Base-by-base conservation (phyloP, 129 eudicot genomes). In the Ambrosia artemisiifolia region DNA sequence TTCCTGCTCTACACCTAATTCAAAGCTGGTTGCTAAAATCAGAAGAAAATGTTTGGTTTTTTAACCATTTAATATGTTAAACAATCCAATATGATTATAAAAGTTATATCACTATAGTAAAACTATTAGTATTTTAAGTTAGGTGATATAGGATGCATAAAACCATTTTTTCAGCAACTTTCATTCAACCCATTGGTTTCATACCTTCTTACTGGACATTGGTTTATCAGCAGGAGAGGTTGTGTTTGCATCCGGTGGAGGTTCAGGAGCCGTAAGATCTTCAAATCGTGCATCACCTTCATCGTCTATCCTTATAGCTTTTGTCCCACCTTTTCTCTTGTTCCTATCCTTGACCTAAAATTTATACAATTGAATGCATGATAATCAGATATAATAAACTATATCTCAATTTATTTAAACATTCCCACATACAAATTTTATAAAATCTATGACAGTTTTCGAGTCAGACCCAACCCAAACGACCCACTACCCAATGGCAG, bases 201-300 rank as follows among this genome's bases (percentile, higher is more conserved):
- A n/a, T 81, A 92, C 97, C 96, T 88, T 92, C 61, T 85, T 88
- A 77, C 79, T 84, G 56, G 95, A 71, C 30, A 72, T 75, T 9
- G 86, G 73, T 76, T 86, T 94, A 44, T 88, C 99, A 16, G 76
- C 83, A 34, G 79, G 79, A 44, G 89, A 61, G 70, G 82, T 70
- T 28, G 84, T 88, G 53, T 7, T 18, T 33, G 82, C 90, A 75
- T 81, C 87, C 3, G 51, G 81, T 73, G 83, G 83, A 72, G 84
- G 73, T 57, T 64, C 92, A 44, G 78, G 76, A 40, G 80, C 80
- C 2, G 81, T 61, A 72, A 94, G 83, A 83, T 94, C 97, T 78
- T 94, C 97, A 66, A 94, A 81, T 63, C 91, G 78, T 72, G 96
- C 96, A 60, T 85, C 99, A 46, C 99, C 99, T 75, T 94, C 99